phyloP scores from a whole-genome alignment of 805 yeast genomes.

The Pichia heedii region DNA sequence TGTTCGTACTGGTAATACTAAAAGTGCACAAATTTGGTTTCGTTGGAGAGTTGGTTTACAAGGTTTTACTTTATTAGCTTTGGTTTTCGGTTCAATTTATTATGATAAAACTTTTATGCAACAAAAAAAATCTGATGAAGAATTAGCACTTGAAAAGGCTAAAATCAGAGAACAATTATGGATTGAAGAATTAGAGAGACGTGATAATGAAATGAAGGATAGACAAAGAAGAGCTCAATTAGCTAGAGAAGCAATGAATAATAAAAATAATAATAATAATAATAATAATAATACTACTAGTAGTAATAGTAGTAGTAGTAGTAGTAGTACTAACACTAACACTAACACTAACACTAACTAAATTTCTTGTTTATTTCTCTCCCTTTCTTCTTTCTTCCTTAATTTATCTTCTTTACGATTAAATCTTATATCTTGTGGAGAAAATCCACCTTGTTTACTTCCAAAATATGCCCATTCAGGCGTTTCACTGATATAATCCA shows the following conservation, averaged over 20 bases:
- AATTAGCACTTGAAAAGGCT: slow-evolving; percentile 65
- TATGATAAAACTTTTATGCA: slow-evolving; percentile 45
- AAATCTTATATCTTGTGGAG: slow-evolving; percentile 70
- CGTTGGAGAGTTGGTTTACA: slow-evolving; percentile 86
- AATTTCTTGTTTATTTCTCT: no score
- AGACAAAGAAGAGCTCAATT: slow-evolving; percentile 60
- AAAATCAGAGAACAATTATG: slow-evolving; percentile 76
- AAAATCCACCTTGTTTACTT: slow-evolving; percentile 76
- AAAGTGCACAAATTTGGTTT: slow-evolving; percentile 77
- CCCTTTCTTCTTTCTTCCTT: slow-evolving; percentile 33
- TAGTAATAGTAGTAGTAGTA: no score
- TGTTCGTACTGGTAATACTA: slow-evolving; percentile 60
- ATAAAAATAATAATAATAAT: background rate
- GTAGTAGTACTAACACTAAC: no score
- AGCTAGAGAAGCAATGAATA: slow-evolving; percentile 32
- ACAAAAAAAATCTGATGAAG: slow-evolving; percentile 46
- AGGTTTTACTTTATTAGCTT: slow-evolving; percentile 71
- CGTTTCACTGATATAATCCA: slow-evolving; percentile 75
- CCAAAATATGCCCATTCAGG: slow-evolving; percentile 93
- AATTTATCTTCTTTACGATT: slow-evolving; percentile 54
- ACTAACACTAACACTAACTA: no score
- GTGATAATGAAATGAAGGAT: slow-evolving; percentile 64
- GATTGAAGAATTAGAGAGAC: slow-evolving; percentile 84
- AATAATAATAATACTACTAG: no score
- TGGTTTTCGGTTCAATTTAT: slow-evolving; percentile 68